Base-by-base conservation (phyloP, 2,329 filamentous ascomycete species). In the Alternaria tenuissima region DNA sequence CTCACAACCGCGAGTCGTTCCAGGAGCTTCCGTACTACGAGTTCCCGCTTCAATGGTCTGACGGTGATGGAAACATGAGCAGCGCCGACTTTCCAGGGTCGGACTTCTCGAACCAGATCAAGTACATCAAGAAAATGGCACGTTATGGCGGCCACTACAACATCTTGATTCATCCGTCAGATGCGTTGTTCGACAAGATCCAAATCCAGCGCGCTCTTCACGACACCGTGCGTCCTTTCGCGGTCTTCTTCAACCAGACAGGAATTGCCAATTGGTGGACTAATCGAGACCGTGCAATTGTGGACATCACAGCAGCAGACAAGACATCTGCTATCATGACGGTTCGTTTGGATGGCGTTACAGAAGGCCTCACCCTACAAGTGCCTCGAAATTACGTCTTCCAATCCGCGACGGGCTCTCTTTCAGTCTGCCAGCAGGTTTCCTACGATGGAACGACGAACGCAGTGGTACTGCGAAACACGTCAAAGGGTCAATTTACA, bases 91-190 rank as follows among this genome's bases (percentile, higher is more conserved):
- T 57, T 8, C 57, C 57, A 1, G 57, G 57, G 5, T 60, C 57
- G 1, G 57, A 60, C 52, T 60, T 60, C 26, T 56, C 57, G 4
- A 60, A 60, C 2, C 57, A 60, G 26, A 52, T 60, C 46, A 52
- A 7, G 0, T 11, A 52, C 22, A 60, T 60, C 34, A 52, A 60
- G 46, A 52, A 60, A 7, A 60, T 60, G 57, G 52, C 57, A 52
- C 53, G 47, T 1, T 60, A 60, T 52, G 57, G 57, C 16, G 57
- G 57, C 0, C 57, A 60, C 18, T 60, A 60, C n/a, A 60, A 60
- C 47, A 60, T 60, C n/a, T 57, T 60, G 57, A 60, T 60, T 4
- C 57, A 60, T 41, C 57, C 57, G n/a, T 60, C 57, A 1, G 57
- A 60, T 22, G 57, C 57, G 3, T 16, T 60, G 18, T 57, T 60